Evolutionary conservation across 2,329 filamentous ascomycete genomes (phyloP).

Genomic region (Elsinoe necatrix): DNA sequence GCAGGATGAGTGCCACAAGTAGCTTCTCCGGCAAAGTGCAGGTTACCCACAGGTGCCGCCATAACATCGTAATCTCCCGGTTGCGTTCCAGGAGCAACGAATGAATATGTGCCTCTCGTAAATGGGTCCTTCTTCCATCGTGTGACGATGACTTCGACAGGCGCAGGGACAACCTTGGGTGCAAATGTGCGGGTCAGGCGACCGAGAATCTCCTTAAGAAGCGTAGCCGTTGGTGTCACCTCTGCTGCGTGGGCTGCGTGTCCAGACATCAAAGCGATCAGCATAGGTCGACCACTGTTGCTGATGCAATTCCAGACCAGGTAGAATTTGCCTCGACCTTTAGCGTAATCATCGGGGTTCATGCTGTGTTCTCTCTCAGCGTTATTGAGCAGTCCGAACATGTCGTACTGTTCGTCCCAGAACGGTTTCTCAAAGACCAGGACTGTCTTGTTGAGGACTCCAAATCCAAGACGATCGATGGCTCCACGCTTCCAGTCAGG

Average conservation of each 20-base stretch:
- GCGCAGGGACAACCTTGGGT: slow-evolving; percentile 56
- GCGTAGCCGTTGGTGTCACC: slow-evolving; percentile 60
- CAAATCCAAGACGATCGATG: slow-evolving; percentile 80
- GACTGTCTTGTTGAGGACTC: slow-evolving; percentile 87
- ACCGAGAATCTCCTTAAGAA: slow-evolving; percentile 71
- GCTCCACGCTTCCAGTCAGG: slow-evolving; percentile 76
- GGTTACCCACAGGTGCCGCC: slow-evolving; percentile 72
- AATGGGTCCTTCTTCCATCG: slow-evolving; percentile 88
- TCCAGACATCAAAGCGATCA: slow-evolving; percentile 91
- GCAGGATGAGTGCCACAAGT: slow-evolving; percentile 94
- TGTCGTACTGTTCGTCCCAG: slow-evolving; percentile 83
- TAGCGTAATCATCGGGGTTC: slow-evolving; percentile 68
- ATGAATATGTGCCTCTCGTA: slow-evolving; percentile 91
- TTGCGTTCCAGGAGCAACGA: slow-evolving; percentile 71
- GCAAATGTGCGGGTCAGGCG: slow-evolving; percentile 70
- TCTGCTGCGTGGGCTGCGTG: slow-evolving; percentile 89
- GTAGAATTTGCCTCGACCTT: slow-evolving; percentile 82
- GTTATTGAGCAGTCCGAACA: slow-evolving; percentile 83
- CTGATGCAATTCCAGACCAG: slow-evolving; percentile 95
- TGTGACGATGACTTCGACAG: slow-evolving; percentile 79
- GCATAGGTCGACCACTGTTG: slow-evolving; percentile 73
- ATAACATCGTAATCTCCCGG: slow-evolving; percentile 88
- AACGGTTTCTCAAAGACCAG: slow-evolving; percentile 83
- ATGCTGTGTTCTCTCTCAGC: slow-evolving; percentile 62
- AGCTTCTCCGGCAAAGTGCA: slow-evolving; percentile 94